Evolutionary conservation across 2,329 filamentous ascomycete genomes (phyloP), one percentile per base, ranked within the genome.

Genomic region (Magnaporthiopsis poae): DNA sequence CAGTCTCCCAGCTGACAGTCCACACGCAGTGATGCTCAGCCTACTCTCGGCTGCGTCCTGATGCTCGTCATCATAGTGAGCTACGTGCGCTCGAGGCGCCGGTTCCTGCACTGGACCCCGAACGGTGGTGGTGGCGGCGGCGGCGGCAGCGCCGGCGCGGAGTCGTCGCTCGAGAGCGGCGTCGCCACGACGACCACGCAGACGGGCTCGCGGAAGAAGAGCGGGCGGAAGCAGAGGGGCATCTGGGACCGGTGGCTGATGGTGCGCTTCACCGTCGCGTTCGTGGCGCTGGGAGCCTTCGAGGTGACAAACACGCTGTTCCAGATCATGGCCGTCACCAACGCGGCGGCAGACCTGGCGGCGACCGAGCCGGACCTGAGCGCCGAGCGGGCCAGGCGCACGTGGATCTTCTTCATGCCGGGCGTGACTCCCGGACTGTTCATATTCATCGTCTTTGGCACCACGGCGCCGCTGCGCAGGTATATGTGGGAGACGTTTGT

Each of bases 191-290:
- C 39, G 4, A 52, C 62, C 7, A 31, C 27, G 8, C 27, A 25
- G 15, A 64, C 62, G 13, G 39, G 62, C 62, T 36, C 36, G 33
- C 61, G 33, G 36, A 18, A n/a, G 8, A 12, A n/a, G 8, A 12
- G 9, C 35, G 12, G 35, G 18, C 56, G 63, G 4, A 66, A 65
- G 39, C 36, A 39, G 35, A 31, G 33, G 13, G 71, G 72, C 1
- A 67, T 73, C 2, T 73, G 72, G 35, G 72, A 73, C 39, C 68
- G 72, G 27, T 73, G 72, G 72, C 69, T 73, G 8, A 70, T 73
- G 68, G 70, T 73, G 13, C 71, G 72, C 25, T 73, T 73, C 59
- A 73, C 71, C 8, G 69, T 71, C 15, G 72, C 71, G 9, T 73
- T 73, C 36, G 68, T 72, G 2, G 35, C 69, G 1, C 68, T 72